Conservation (phyloP, 2,329 filamentous ascomycete species). For the Triangularia setosa region DNA sequence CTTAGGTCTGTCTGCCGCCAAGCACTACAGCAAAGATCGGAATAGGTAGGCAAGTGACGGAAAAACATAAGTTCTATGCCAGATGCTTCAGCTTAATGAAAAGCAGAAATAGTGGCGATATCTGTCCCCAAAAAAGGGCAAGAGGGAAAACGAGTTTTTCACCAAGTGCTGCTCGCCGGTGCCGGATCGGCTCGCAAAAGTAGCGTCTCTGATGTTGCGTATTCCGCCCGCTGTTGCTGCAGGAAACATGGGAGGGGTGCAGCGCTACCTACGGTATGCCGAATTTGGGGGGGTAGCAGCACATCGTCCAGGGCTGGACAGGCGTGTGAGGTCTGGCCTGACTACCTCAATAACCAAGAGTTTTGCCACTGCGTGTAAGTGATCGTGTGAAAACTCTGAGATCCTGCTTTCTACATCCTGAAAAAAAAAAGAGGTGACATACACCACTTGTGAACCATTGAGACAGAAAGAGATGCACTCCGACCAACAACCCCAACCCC, state of each 20-base stretch:
- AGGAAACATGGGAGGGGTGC: not conserved
- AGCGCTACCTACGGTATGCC: conserved; percentile 2
- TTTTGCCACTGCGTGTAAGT: conserved; percentile 6
- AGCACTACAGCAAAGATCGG: not conserved
- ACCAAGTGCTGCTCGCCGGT: not conserved
- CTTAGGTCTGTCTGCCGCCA: not conserved
- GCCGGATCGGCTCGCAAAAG: not conserved
- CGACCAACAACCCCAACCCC: not conserved
- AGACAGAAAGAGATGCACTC: not conserved
- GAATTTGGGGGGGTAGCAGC: conserved; percentile 2
- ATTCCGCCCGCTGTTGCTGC: not conserved
- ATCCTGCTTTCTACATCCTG: not conserved
- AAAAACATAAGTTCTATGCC: not conserved
- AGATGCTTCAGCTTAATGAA: not conserved
- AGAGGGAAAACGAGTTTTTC: not conserved
- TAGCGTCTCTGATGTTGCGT: not conserved
- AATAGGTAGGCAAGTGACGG: too few relatives aligned
- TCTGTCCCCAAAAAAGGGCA: not conserved
- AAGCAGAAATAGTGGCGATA: not conserved
- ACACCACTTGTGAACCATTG: not conserved
- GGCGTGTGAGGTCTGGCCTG: conserved; percentile 2
- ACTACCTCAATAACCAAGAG: not conserved
- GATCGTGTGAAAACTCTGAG: not conserved
- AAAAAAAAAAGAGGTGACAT: not conserved
- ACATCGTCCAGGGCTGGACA: not conserved